phyloP scores from a whole-genome alignment of 2,329 filamentous ascomycete species.

The Sordariomycetes sp. region DNA sequence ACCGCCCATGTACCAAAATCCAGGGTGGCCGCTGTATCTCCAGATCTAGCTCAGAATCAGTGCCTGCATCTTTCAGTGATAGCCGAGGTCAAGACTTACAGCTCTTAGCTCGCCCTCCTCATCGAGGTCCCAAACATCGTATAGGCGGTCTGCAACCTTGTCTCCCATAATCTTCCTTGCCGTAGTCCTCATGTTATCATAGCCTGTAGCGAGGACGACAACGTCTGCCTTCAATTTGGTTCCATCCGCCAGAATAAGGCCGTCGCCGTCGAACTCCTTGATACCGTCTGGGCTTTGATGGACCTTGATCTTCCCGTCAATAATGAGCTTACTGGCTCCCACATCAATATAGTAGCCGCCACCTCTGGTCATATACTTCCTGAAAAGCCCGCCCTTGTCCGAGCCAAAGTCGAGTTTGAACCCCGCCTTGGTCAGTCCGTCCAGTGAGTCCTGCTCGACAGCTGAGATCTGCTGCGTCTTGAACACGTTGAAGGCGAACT shows the following conservation, averaged over 20 bases:
- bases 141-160: conserved; percentile 18
- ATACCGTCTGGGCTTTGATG: conserved; percentile 18
- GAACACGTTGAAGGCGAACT: conserved; percentile 31
- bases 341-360: conserved; percentile 34
- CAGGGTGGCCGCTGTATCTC: conserved; percentile 23
- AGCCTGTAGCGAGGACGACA: conserved; percentile 32
- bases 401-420: conserved; percentile 47
- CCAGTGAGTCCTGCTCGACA: conserved; percentile 30
- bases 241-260: conserved; percentile 19
- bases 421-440: conserved; percentile 38
- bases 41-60: no score
- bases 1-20: conserved; percentile 27
- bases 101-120: conserved; percentile 16
- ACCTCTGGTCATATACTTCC: conserved; percentile 36
- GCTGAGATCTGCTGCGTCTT: conserved; percentile 28
- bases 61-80: no score
- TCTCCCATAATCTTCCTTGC: conserved; percentile 23
- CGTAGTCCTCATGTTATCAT: conserved; percentile 24
- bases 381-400: conserved; percentile 40
- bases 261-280: conserved; percentile 15
- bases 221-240: conserved; percentile 25
- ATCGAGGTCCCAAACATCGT: conserved; percentile 25
- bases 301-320: conserved; percentile 30
- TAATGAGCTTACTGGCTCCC: conserved; percentile 26
- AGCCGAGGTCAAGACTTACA: conserved; percentile 14